Percentiles rank a stretch among this genome's conserved stretches.
Evolutionary conservation across 306 rosid genomes (phyloP).

Genomic region (Cicer cuneatum): DNA sequence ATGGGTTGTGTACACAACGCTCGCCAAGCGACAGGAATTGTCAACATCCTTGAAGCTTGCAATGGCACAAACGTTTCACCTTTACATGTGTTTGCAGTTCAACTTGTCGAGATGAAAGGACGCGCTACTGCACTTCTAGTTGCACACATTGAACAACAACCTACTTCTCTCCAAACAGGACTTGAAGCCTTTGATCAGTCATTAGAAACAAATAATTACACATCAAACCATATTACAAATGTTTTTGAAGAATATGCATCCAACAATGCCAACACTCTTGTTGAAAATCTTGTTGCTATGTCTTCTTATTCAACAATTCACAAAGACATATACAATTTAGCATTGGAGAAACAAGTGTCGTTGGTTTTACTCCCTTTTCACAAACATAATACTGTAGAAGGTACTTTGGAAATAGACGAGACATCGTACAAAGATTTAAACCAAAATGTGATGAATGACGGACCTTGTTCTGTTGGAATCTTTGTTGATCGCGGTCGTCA

Average conservation of each 20-base stretch:
- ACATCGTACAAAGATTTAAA: constrained; percentile 15
- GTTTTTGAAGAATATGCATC: constrained; percentile 10
- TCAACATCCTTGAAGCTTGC: constrained; percentile 43
- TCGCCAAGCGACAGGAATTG: constrained; percentile 42
- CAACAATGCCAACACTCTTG: not conserved
- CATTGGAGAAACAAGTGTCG: constrained; percentile 38
- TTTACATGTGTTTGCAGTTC: constrained; percentile 35
- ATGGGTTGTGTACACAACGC: constrained; percentile 41
- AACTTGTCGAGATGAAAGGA: constrained; percentile 48
- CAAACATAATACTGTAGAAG: constrained; percentile 27
- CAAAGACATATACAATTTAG: constrained; percentile 48
- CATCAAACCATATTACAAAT: constrained; percentile 2
- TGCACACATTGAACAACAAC: not conserved
- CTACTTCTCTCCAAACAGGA: not conserved
- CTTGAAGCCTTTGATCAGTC: not conserved
- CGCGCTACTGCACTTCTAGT: constrained; percentile 40
- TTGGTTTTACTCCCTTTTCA: constrained; percentile 55
- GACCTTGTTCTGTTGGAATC: constrained; percentile 48
- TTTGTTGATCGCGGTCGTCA: constrained; percentile 46
- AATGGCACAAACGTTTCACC: constrained; percentile 23
- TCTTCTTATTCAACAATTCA: constrained; percentile 48
- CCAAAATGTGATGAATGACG: constrained; percentile 36
- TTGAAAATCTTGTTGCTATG: constrained; percentile 38
- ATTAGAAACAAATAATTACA: constrained; percentile 3
- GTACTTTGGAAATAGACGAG: constrained; percentile 21